Evolutionary conservation across 257 asterid genomes (phyloP), one percentile per base, ranked within the genome.

Genomic region (Nicotiana tabacum): DNA sequence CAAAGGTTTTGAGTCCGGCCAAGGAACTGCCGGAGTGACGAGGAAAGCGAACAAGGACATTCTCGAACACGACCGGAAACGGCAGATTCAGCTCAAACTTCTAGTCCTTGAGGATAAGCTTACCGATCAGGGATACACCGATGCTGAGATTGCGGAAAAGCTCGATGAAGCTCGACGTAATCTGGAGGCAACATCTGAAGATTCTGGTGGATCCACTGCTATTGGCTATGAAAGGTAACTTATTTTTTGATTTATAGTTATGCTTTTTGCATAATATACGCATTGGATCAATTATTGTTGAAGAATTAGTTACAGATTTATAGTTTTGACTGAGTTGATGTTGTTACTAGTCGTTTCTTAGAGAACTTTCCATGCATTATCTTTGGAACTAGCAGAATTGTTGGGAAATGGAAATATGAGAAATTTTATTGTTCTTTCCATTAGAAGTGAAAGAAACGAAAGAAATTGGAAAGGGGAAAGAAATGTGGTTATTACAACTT

Each of bases 61-160:
- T 12, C 80, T 94, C 65, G 99, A 96, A 82, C 99, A 96, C 85
- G 98, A 96, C 60, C 93, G 98, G n/a, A 96, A 96, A 89, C 95
- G 99, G 35, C 94, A 88, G 90, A 92, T 94, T 81, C 87, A 96
- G 84, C 86, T 96, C 66, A 93, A 91, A 90, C 98, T 96, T 64
- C 85, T 92, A 7, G 91, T 89, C 51, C 89, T 96, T 81, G 98
- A 94, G 87, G 98, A 93, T 68, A 91, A 89, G 87, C 85, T 96
- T 77, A 29, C 60, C 2, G 98, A 96, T 69, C 98, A 91, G 84
- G 98, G 98, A 0, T 94, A 88, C 60, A 90, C 98, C 0, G 97
- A 92, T 33, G 87, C 88, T 8, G 98, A 94, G 90, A 84, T 96
- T 56, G 87, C 91, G 4, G 95, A 93, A 84, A 96, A 88, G 91